Base-by-base conservation (phyloP, 345 rosid species). In the Reutealis trisperma region DNA sequence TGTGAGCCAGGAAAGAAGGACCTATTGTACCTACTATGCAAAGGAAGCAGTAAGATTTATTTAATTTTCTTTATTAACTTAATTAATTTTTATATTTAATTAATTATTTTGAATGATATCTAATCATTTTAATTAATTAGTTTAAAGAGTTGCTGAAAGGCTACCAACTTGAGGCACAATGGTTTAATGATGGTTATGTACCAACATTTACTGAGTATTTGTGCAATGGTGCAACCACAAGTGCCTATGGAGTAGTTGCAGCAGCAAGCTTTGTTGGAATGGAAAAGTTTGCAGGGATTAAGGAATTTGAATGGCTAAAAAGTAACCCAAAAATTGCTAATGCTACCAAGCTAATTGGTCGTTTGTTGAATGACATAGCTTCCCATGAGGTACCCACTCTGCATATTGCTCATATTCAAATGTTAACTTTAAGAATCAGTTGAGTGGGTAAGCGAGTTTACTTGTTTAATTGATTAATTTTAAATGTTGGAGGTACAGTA, bases 191-290 rank as follows among this genome's bases (percentile, higher is more conserved):
- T 1, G 59, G 73, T 0, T 25, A 37, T 24, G 58, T 75, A 3
- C 78, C 72, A 8, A 1, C 65, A 8, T 75, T 75, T 10, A 49
- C 32, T 16, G 77, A 63, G 30, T 74, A 74, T 15, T 2, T 74
- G 18, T 9, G 10, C 7, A 63, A 47, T 74, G 77, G 62, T 14
- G 3, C 10, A 30, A 9, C 19, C 15, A 14, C 80, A 10, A 18
- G 60, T 18, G 8, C n/a, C 12, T 51, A 7, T 0, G 22, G 4
- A 1, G 1, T 32, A 24, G 2, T 54, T 9, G 1, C 71, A 15
- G 8, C 55, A 0, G 47, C 6, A 18, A n/a, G 2, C 22, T 34
- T 71, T 6, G 25, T 34, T n/a, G 70, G 68, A 62, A 14, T 70
- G 21, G 54, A 70, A 61, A 19, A 68, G 1, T 1, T 6, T 8